Evolutionary conservation across 345 rosid species (phyloP).

Genomic region (Acer yangbiense): DNA sequence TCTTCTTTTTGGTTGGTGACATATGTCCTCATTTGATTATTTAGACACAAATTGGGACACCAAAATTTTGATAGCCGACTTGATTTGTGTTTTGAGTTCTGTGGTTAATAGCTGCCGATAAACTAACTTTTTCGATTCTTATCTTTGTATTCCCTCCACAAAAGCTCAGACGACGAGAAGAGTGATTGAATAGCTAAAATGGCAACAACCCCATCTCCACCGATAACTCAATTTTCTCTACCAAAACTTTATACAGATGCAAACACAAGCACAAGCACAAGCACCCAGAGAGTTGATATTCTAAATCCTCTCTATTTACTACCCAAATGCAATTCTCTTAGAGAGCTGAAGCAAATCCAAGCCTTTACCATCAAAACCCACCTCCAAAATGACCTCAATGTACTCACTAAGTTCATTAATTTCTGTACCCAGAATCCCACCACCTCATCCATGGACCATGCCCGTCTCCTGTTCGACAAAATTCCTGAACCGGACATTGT

Average conservation of each 20-base stretch:
- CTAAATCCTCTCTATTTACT: conserved; percentile 41
- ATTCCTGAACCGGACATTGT: conserved; percentile 54
- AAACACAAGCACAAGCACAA: background rate
- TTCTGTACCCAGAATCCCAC: conserved; percentile 53
- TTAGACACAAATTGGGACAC: too few relatives aligned
- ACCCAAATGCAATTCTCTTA: conserved; percentile 52
- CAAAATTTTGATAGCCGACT: too few relatives aligned
- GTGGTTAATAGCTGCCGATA: background rate
- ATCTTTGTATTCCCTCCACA: conserved; percentile 16
- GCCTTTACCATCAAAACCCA: conserved; percentile 64
- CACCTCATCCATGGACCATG: conserved; percentile 45
- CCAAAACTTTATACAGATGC: background rate
- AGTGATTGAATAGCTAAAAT: conserved; percentile 23
- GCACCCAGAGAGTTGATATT: conserved; percentile 2
- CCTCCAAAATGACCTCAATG: conserved; percentile 43
- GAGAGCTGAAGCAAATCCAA: conserved; percentile 72
- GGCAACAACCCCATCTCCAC: conserved; percentile 42
- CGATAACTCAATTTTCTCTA: conserved; percentile 18
- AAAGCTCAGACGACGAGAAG: background rate
- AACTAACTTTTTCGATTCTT: background rate
- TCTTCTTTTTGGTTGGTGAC: background rate
- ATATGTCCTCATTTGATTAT: too few relatives aligned
- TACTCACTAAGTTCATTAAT: conserved; percentile 62
- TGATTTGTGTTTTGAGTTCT: too few relatives aligned
- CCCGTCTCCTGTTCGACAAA: conserved; percentile 60